Evolutionary conservation across 1,284 basidiomycete genomes (phyloP).

Genomic region (Anthracocystis panici-leucophaei): DNA sequence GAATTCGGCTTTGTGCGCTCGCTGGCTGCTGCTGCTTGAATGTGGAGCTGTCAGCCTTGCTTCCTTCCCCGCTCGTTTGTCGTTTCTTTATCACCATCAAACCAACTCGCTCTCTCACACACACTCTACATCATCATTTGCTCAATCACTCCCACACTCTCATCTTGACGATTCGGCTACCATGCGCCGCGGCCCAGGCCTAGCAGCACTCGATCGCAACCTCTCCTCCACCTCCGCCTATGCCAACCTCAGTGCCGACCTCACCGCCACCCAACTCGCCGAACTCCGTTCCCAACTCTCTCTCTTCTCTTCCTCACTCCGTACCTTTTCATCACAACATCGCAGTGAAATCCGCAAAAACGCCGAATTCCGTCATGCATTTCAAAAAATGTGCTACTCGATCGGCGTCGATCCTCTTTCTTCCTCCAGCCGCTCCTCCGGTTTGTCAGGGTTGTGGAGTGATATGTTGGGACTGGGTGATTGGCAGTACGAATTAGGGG

Average conservation of each 20-base stretch:
- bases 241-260: slow-evolving; percentile 80
- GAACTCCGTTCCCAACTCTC: slow-evolving; percentile 83
- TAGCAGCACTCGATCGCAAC: slow-evolving; percentile 72
- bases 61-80: too few species aligned
- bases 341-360: slow-evolving; percentile 85
- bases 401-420: slow-evolving; percentile 94
- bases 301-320: slow-evolving; percentile 84
- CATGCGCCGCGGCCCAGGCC: slow-evolving; percentile 73
- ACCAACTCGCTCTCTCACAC: not conserved
- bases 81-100: not conserved
- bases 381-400: slow-evolving; percentile 94
- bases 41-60: not conserved
- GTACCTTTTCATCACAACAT: slow-evolving; percentile 84
- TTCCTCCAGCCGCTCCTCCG: slow-evolving; percentile 66
- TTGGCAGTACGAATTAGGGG: slow-evolving; percentile 94
- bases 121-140: not conserved
- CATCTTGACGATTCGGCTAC: not conserved
- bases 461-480: slow-evolving; percentile 87
- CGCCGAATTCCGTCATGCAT: slow-evolving; percentile 88
- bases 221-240: slow-evolving; percentile 74
- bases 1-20: not conserved
- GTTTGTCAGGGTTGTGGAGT: slow-evolving; percentile 82
- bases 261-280: slow-evolving; percentile 82
- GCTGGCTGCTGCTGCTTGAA: not conserved
- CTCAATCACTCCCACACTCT: not conserved